Base-by-base conservation (phyloP, 2,329 filamentous ascomycete genomes). In the Raffaelea albimanens region DNA sequence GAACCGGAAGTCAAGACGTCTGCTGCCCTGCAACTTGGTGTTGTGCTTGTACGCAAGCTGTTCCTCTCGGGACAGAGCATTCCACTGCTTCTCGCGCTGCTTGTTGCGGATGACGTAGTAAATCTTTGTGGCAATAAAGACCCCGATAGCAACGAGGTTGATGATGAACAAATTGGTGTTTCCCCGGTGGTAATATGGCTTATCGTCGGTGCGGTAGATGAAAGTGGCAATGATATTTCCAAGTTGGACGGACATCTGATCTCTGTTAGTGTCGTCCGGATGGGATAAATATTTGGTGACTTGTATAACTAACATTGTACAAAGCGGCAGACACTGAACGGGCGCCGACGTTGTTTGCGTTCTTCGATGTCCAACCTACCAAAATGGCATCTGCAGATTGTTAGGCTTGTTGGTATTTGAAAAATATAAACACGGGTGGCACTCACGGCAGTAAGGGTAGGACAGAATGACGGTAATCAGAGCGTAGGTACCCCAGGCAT, bases 331-430 rank as follows among this genome's bases (percentile, higher is more conserved):
- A 74, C 3, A 83, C 74, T 4, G 78, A 73, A 5, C 79, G 63
- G 2, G 76, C 78, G 20, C 77, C 68, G 4, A 82, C 79, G 19
- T 72, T 73, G 48, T 78, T 77, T 1, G 76, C 71, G 53, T 82
- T 82, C 47, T 72, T 70, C 4, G 73, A 77, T 2, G 68, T 73
- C 67, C 76, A 76, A 0, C 73, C 78, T 0, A 80, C 78, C 2
- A 80, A 61, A 25, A 82, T 74, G 0, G 78, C 34, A 38, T 38
- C 34, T 38, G n/a, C n/a, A n/a, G n/a, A n/a, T n/a, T n/a, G n/a
- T n/a, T n/a, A n/a, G n/a, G n/a, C n/a, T n/a, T n/a, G n/a, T n/a
- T n/a, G n/a, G n/a, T n/a, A n/a, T n/a, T n/a, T n/a, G n/a, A n/a
- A n/a, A n/a, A n/a, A n/a, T n/a, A n/a, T n/a, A n/a, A n/a, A n/a